Percentiles rank a stretch among this genome's conserved stretches.
Conservation (phyloP, 2,329 filamentous ascomycete genomes). For the Niveomyces coronatus region DNA sequence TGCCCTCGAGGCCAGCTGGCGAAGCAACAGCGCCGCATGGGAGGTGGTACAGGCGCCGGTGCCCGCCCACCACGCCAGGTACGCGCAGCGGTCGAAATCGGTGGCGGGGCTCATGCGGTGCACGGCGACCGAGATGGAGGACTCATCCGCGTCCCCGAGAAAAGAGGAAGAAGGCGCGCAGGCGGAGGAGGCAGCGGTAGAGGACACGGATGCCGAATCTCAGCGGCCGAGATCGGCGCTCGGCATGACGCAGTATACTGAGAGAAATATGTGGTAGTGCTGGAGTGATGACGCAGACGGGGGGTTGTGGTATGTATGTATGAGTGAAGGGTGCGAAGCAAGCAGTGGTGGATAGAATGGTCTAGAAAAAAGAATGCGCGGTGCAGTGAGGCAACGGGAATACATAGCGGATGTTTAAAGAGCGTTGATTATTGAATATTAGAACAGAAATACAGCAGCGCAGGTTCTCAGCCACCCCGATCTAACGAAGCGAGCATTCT, state of each 20-base stretch:
- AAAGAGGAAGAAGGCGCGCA: not conserved
- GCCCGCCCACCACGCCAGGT: not conserved
- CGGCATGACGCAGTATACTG: conserved; percentile 1
- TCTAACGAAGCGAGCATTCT: too few species aligned
- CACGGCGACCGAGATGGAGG: conserved; percentile 2
- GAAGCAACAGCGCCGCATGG: conserved; percentile 13
- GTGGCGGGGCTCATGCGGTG: not conserved
- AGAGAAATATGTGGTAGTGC: conserved; percentile 4
- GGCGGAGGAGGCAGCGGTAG: not conserved
- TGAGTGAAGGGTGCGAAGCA: too few species aligned
- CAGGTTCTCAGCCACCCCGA: too few species aligned
- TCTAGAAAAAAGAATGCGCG: too few species aligned
- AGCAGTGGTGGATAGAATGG: too few species aligned
- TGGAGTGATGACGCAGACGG: too few species aligned
- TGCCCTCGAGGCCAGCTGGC: conserved; percentile 3
- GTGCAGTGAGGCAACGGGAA: too few species aligned
- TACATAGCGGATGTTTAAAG: too few species aligned
- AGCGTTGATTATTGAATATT: too few species aligned
- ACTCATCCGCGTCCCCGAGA: too few species aligned
- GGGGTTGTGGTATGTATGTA: conserved; percentile 15
- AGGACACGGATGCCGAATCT: not conserved
- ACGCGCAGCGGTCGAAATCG: conserved; percentile 3
- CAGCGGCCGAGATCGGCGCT: conserved; percentile 4
- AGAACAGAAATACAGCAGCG: too few species aligned
- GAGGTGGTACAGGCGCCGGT: conserved; percentile 12